Conservation (phyloP, 2,329 filamentous ascomycete genomes). For the Cytospora mali region DNA sequence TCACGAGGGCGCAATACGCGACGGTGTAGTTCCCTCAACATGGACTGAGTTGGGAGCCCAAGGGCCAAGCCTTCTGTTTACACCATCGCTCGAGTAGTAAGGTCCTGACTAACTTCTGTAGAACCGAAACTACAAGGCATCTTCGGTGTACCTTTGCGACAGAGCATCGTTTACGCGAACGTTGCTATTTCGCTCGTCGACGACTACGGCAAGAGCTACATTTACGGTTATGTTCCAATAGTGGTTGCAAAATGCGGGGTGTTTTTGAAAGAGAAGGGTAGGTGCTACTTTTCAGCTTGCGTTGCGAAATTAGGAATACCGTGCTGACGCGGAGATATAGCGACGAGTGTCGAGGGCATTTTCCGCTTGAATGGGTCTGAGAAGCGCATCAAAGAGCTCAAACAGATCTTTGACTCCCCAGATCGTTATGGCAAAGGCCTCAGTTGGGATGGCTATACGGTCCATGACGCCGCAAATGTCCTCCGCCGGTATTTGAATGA, state of each 20-base stretch:
- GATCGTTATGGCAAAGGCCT: constrained; percentile 95
- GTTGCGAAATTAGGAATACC: not conserved
- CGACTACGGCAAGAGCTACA: constrained; percentile 90
- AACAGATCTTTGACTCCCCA: constrained; percentile 88
- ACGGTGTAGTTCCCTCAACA: not conserved
- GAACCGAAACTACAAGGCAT: constrained; percentile 69
- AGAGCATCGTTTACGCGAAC: constrained; percentile 96
- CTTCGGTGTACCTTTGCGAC: constrained; percentile 89
- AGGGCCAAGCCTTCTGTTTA: not conserved
- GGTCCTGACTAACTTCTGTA: constrained; percentile 36
- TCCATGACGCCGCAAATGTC: constrained; percentile 97
- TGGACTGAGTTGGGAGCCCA: not conserved
- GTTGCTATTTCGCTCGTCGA: constrained; percentile 96
- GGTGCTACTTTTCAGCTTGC: constrained; percentile 35
- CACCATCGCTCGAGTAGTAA: not conserved
- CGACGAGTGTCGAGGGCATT: constrained; percentile 92
- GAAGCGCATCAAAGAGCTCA: constrained; percentile 97
- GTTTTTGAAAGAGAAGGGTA: constrained; percentile 97
- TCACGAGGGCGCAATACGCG: constrained; percentile 7
- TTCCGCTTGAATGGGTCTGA: constrained; percentile 95
- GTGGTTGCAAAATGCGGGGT: constrained; percentile 98
- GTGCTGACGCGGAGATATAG: constrained; percentile 50
- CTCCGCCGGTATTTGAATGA: constrained; percentile 94
- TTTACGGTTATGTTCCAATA: constrained; percentile 97
- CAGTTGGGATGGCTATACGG: constrained; percentile 96